Evolutionary conservation across 306 rosid genomes (phyloP).

Genomic region (Corylus heterophylla): DNA sequence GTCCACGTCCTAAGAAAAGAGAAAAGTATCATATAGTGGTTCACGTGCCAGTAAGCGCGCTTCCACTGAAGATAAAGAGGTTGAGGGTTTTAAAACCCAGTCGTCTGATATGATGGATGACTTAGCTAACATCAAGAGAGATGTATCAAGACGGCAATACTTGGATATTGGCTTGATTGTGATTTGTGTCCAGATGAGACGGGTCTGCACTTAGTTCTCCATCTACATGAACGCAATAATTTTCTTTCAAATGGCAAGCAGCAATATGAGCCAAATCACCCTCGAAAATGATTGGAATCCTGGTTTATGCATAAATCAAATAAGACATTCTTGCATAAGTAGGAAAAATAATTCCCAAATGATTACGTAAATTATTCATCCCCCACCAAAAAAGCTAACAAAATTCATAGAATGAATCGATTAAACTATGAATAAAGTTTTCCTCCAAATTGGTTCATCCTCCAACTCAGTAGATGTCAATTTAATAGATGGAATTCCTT

Average conservation of each 20-base stretch:
- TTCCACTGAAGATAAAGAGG: too few relatives aligned
- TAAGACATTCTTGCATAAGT: neutral
- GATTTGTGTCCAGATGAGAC: slow-evolving; percentile 13
- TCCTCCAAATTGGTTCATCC: too few relatives aligned
- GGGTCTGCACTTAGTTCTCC: slow-evolving; percentile 50
- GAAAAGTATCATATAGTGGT: too few relatives aligned
- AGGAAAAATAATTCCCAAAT: neutral
- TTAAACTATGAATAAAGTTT: neutral
- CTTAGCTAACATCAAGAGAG: too few relatives aligned
- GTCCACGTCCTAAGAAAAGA: too few relatives aligned
- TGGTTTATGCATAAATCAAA: neutral
- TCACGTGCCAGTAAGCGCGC: too few relatives aligned
- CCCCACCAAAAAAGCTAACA: neutral
- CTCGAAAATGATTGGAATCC: slow-evolving; percentile 59
- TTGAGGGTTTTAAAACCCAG: too few relatives aligned
- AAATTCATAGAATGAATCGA: neutral
- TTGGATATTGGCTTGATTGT: slow-evolving; percentile 38
- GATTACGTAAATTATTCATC: neutral
- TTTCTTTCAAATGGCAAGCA: slow-evolving; percentile 44
- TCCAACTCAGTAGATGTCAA: too few relatives aligned
- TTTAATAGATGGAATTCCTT: too few relatives aligned
- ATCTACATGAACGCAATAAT: slow-evolving; percentile 47
- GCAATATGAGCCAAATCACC: slow-evolving; percentile 76
- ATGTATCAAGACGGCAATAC: slow-evolving; percentile 17
- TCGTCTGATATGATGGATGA: too few relatives aligned